These are phyloP conservation scores for Myxozyma udenii DNA, from an alignment of 805 yeast species.

Conservation along the genomic window DNA sequence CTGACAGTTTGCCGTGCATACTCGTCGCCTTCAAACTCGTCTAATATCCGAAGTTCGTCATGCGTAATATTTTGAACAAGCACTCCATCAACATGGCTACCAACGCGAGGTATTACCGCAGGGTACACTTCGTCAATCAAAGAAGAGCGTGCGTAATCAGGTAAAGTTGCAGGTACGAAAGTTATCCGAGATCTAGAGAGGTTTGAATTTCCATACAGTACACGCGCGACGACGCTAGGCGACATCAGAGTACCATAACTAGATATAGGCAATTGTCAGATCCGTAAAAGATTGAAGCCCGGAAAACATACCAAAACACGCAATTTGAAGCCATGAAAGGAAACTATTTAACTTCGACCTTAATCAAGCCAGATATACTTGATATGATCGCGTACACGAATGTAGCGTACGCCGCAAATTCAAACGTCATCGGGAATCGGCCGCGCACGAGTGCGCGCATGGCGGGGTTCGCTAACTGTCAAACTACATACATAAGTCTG, in stretches of 20 bases:
- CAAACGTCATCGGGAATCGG: too few species aligned
- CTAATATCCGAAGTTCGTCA: constrained; percentile 22
- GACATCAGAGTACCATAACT: constrained; percentile 35
- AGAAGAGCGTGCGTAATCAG: constrained; percentile 13
- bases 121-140: constrained; percentile 31
- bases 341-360: neutral
- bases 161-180: constrained; percentile 14
- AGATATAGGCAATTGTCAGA: too few species aligned
- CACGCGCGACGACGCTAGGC: constrained; percentile 30
- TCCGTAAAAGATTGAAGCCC: neutral
- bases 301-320: constrained; percentile 14
- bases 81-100: constrained; percentile 20
- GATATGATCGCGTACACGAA: too few species aligned
- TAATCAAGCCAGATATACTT: too few species aligned
- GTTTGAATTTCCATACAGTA: constrained; percentile 21
- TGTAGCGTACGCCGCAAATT: too few species aligned
- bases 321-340: constrained; percentile 4
- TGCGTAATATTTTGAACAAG: constrained; percentile 23
- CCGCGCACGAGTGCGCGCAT: too few species aligned
- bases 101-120: constrained; percentile 9
- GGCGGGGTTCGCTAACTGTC: too few species aligned
- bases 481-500: too few species aligned
- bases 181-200: constrained; percentile 11
- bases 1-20: constrained; percentile 24
- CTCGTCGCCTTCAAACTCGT: constrained; percentile 33